Base-by-base conservation (phyloP, 2,329 filamentous ascomycete species). In the Shiraia sp. region DNA sequence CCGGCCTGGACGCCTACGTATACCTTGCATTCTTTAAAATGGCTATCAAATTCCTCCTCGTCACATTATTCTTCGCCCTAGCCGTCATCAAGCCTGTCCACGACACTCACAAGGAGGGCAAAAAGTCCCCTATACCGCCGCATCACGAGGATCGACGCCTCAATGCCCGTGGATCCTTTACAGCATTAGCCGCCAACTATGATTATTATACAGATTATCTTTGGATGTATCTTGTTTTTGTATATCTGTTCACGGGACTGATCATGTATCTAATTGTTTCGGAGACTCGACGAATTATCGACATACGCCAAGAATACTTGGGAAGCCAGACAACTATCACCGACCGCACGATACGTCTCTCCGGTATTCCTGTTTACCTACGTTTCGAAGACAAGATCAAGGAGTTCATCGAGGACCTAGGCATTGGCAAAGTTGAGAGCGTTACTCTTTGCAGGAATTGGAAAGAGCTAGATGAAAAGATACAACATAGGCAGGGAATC, bases 11-110 rank as follows among this genome's bases (percentile, higher is more conserved):
- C 74, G 93, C 93, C 36, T 99, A 89, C 72, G 93, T 96, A 80
- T 96, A 99, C 65, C 78, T 99, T 10, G 82, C 86, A 12, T 99
- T 99, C 72, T 97, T 96, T 78, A 95, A 91, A 67, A 93, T 97
- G 83, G 86, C 92, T 10, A 88, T 90, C 53, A 88, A 87, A 49
- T 87, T 96, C 55, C 85, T 97, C 36, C 74, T 81, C 12, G 74
- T 87, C 36, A 87, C 95, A 58, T 81, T 93, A 42, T 82, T 96
- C 68, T 90, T 97, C 61, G 86, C 91, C 19, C 76, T 87, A 25
- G 77, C 81, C 12, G 81, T 99, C 3, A 86, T 99, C 53, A 85
- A 86, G 49, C 95, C 93, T 0, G 87, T 99, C 44, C 95, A 97
- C 64, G 78, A 80, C 43, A 80, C 81, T 45, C 95, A 82, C 17